Evolutionary conservation across 108 stramenopile genomes (phyloP), one percentile per base, ranked within the genome.

Genomic region (Fragilaria crotonensis): DNA sequence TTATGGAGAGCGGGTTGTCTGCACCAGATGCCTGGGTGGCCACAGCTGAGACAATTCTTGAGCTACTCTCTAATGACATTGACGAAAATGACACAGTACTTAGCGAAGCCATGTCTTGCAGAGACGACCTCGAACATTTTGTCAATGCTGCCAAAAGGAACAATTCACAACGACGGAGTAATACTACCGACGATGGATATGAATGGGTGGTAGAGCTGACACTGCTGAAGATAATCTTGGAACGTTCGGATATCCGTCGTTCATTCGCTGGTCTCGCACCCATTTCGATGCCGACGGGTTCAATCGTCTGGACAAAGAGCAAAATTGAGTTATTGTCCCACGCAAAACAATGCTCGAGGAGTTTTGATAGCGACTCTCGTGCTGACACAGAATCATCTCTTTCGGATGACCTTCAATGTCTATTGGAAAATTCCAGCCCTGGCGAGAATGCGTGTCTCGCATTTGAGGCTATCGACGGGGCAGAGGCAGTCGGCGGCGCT

Each of bases 191-290:
- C 2, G 55, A 56, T 26, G 55, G 55, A 18, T 56, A 52, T 14
- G 75, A 76, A 46, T 80, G 79, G 79, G 67, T 65, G 0, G 64
- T 70, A 0, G 79, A 80, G 50, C n/a, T 70, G 32, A 73, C 75
- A 17, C 44, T 73, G 7, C 49, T 80, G 25, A 69, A 71, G 60
- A 70, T 65, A 59, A 30, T 80, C 4, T 36, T 76, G 5, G 71
- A 72, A 20, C 67, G 63, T 55, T 55, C 64, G 54, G 79, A 80
- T 54, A 21, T 25, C 9, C 31, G 49, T 29, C 64, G 67, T 22
- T 47, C 63, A 18, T 68, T 59, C 30, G 52, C 53, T 51, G 77
- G 77, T 18, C 62, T 78, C 3, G 25, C 23, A 53, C 30, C 67
- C 27, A 52, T 22, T n/a, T 3, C 23, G 2, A 25, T 21, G 1